Conservation (phyloP, 2,329 filamentous ascomycete species). For the Clonostachys solani region DNA sequence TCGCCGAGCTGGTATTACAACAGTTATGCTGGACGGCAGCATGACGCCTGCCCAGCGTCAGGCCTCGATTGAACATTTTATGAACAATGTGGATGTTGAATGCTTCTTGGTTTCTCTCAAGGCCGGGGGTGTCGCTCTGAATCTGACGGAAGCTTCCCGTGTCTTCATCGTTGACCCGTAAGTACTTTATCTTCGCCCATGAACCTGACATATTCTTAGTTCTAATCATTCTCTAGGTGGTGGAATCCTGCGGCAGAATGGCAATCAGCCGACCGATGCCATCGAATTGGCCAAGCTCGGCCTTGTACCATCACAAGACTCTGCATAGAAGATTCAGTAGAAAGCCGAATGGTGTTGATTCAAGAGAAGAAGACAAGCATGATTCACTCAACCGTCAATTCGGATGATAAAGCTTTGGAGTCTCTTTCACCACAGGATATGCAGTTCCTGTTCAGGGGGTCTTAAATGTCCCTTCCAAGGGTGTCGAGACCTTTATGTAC, state of each 20-base stretch:
- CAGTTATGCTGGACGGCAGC: conserved; percentile 95
- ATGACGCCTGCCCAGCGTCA: conserved; percentile 95
- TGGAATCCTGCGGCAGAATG: conserved; percentile 99
- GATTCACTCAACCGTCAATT: conserved; percentile 96
- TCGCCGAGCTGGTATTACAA: conserved; percentile 93
- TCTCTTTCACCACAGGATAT: conserved; percentile 87
- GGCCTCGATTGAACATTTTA: conserved; percentile 92
- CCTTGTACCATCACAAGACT: conserved; percentile 92
- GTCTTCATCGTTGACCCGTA: conserved; percentile 97
- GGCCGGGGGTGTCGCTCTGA: conserved; percentile 91
- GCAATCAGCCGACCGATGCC: conserved; percentile 92
- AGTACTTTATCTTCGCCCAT: conserved; percentile 30
- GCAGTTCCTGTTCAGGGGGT: conserved; percentile 86
- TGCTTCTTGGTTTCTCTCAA: conserved; percentile 96
- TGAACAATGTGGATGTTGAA: conserved; percentile 90
- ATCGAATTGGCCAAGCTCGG: conserved; percentile 91
- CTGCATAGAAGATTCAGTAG: conserved; percentile 95
- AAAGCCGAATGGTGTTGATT: conserved; percentile 89
- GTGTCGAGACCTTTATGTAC: background rate
- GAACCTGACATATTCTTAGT: conserved; percentile 2
- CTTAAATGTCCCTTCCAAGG: conserved; percentile 1
- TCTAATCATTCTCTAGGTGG: conserved; percentile 58
- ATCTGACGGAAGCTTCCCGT: conserved; percentile 88
- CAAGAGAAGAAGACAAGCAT: conserved; percentile 99
- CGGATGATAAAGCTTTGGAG: conserved; percentile 85